Conservation (phyloP, 495 filamentous ascomycete genomes). For the Penicillium canariense region DNA sequence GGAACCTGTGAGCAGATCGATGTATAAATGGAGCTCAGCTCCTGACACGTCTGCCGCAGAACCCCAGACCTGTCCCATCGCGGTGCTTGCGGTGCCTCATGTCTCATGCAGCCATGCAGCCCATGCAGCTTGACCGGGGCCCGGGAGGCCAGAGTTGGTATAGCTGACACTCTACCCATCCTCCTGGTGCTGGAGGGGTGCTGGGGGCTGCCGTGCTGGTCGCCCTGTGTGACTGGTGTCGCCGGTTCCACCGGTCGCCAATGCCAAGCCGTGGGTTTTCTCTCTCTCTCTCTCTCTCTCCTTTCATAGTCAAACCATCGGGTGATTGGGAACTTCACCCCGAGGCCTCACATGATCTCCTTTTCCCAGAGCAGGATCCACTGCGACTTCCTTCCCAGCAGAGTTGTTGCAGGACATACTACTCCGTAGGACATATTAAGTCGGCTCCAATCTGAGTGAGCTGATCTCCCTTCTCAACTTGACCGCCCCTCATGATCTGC, state of each 20-base stretch:
- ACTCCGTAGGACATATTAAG: background rate
- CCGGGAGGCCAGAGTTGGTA: background rate
- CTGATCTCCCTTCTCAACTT: constrained; percentile 8
- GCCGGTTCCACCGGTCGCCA: background rate
- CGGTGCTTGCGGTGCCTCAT: background rate
- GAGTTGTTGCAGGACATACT: too few relatives aligned
- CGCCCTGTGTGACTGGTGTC: constrained; percentile 3
- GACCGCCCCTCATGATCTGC: constrained; percentile 13
- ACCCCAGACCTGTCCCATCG: background rate
- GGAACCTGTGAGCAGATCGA: constrained; percentile 13
- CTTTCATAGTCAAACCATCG: background rate
- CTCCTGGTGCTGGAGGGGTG: background rate
- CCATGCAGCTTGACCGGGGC: background rate
- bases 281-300: background rate
- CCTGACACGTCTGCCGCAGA: constrained; percentile 1
- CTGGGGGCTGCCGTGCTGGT: background rate
- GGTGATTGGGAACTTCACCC: constrained; percentile 1
- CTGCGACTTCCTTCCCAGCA: constrained; percentile 1
- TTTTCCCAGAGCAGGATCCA: background rate
- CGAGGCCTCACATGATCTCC: constrained; percentile 7
- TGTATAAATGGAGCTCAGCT: constrained; percentile 23
- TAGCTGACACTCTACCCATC: background rate
- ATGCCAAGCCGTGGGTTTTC: background rate
- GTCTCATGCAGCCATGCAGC: constrained; percentile 4
- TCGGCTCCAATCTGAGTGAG: constrained; percentile 9